Percentiles rank a stretch among this genome's conserved stretches.
phyloP scores from a whole-genome alignment of 2,329 filamentous ascomycete genomes.

The Lasiodiplodia hormozganensis region DNA sequence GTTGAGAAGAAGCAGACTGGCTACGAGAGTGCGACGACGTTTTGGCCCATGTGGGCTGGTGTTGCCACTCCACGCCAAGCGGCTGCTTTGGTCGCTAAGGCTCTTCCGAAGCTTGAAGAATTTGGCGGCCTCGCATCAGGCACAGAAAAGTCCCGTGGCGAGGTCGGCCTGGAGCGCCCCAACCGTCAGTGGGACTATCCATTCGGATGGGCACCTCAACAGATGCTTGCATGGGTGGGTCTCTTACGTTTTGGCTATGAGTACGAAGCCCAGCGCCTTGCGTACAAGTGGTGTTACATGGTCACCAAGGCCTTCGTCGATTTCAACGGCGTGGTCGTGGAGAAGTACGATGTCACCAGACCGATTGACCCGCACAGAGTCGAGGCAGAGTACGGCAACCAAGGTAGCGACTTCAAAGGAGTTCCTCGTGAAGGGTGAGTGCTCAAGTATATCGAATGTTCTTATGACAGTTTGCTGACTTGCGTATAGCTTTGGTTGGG shows the following conservation, averaged over 20 bases:
- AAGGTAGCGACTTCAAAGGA: slow-evolving; percentile 93
- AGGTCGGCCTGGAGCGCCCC: slow-evolving; percentile 78
- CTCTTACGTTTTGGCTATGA: slow-evolving; percentile 90
- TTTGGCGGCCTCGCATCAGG: slow-evolving; percentile 88
- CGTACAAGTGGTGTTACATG: slow-evolving; percentile 98
- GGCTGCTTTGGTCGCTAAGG: slow-evolving; percentile 78
- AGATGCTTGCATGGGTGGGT: slow-evolving; percentile 97
- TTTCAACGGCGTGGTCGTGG: slow-evolving; percentile 96
- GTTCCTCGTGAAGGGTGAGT: slow-evolving; percentile 94
- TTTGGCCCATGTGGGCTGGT: slow-evolving; percentile 98
- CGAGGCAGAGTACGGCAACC: slow-evolving; percentile 97
- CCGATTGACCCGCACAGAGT: slow-evolving; percentile 91
- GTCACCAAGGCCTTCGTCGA: slow-evolving; percentile 98
- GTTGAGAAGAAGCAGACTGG: slow-evolving; percentile 77
- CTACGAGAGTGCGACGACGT: slow-evolving; percentile 92
- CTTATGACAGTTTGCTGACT: slow-evolving; percentile 35
- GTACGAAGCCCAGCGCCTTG: slow-evolving; percentile 85
- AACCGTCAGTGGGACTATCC: slow-evolving; percentile 99
- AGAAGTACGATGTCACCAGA: slow-evolving; percentile 97
- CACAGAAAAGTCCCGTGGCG: slow-evolving; percentile 85
- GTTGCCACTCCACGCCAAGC: slow-evolving; percentile 86
- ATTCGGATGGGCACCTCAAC: slow-evolving; percentile 97
- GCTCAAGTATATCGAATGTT: background rate
- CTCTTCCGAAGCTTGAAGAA: slow-evolving; percentile 85
- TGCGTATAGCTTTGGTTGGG: slow-evolving; percentile 85